Evolutionary conservation across 768 basidiomycete species (phyloP).

Genomic region (Boletus vermiculosoides): DNA sequence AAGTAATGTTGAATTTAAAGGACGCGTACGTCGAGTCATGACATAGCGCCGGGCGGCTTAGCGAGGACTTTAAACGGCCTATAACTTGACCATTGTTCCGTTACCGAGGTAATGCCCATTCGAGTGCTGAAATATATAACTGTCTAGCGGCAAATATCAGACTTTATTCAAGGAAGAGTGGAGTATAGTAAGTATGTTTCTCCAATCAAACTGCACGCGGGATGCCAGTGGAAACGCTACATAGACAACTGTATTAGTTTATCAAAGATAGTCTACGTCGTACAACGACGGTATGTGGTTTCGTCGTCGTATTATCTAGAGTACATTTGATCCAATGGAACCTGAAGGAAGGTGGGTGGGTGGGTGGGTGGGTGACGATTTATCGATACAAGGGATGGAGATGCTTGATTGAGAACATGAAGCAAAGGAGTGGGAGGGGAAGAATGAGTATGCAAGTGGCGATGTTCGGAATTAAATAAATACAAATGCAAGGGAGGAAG

Average conservation of each 20-base stretch:
- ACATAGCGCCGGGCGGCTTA: background rate
- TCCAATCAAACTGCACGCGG: too few species aligned
- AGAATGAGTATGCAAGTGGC: background rate
- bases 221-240: too few species aligned
- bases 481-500: background rate
- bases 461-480: background rate
- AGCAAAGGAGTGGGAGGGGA: background rate
- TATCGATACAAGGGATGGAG: background rate
- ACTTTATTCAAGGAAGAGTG: too few species aligned
- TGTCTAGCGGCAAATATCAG: too few species aligned
- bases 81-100: too few species aligned
- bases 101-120: too few species aligned
- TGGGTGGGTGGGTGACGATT: too few species aligned
- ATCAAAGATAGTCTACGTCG: background rate
- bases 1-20: background rate
- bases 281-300: background rate
- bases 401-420: background rate
- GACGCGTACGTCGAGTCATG: background rate
- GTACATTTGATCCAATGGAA: background rate
- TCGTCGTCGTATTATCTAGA: too few species aligned
- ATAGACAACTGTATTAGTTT: background rate
- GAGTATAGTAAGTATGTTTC: too few species aligned
- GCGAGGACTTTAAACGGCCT: background rate
- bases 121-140: too few species aligned
- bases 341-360: background rate